Evolutionary conservation across 768 basidiomycete genomes (phyloP), one percentile per base, ranked within the genome.

Genomic region (Tricholoma saponaceum): DNA sequence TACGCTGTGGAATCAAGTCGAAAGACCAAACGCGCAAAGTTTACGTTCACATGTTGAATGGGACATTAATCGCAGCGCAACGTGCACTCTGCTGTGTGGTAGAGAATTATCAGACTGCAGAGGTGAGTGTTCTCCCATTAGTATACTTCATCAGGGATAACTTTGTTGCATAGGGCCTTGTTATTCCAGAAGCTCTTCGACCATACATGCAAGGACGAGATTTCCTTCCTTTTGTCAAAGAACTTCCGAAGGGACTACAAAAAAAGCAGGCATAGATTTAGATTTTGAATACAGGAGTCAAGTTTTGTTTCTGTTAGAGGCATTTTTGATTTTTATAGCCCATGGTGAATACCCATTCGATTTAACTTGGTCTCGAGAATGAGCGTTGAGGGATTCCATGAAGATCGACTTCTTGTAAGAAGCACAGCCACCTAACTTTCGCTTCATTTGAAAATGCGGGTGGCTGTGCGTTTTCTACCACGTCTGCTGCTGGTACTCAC

Each of bases 31-130:
- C 90, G 52, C 84, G 90, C 58, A 95, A 98, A 69, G 76, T 94
- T 4, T 98, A 98, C 73, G 95, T 97, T 4, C 97, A 99, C 78
- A 99, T 99, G 97, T 76, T 99, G 67, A 99, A 99, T 71, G 96
- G 94, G 33, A 99, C 97, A 3, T 81, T 99, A 46, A 97, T 95
- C 65, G 97, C 97, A 1, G 98, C 97, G 1, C 92, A 96, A 74
- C 91, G 97, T 37, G 92, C 97, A 1, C 77, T 98, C 18, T 98
- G 96, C 74, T 98, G 97, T 72, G 66, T 99, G 56, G 95, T 94
- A n/a, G 97, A 99, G 76, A 98, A 98, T 73, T 94, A 96, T 70
- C 97, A 99, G 75, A 98, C 95, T 0, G 81, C 90, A 0, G 94
- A 97, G 51, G 95, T 96, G 66, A 56, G 87, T 78, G 52, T 14